phyloP scores from a whole-genome alignment of 306 rosid genomes.

The Lathyrus tuberosus region DNA sequence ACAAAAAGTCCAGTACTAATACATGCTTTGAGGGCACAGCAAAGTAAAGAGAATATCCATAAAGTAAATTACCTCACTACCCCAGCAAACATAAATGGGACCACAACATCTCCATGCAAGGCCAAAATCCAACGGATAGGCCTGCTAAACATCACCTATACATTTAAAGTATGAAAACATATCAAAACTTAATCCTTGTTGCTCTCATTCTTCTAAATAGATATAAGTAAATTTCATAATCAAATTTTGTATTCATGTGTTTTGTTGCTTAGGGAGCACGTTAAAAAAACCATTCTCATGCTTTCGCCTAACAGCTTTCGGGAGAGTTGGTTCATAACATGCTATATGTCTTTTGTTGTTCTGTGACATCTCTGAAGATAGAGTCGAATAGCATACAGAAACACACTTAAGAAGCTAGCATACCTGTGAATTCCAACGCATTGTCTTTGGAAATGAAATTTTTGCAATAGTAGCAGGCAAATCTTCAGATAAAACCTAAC shows the following conservation, averaged over 20 bases:
- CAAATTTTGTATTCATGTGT: not conserved
- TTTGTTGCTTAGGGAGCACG: conserved; percentile 17
- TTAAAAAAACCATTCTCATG: not conserved
- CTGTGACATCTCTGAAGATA: conserved; percentile 14
- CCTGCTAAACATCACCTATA: conserved; percentile 88
- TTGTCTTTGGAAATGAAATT: conserved; percentile 88
- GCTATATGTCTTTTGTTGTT: not conserved
- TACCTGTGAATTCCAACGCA: conserved; percentile 99
- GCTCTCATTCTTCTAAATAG: conserved; percentile 18
- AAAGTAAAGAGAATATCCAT: conserved; percentile 9
- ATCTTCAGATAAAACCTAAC: conserved; percentile 82
- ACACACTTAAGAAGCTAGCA: conserved; percentile 27
- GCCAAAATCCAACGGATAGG: conserved; percentile 98
- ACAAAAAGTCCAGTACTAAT: not conserved
- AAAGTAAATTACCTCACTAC: conserved; percentile 62
- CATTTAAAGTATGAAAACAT: conserved; percentile 32
- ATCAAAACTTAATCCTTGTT: conserved; percentile 26
- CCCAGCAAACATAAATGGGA: conserved; percentile 87
- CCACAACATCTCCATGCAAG: conserved; percentile 73
- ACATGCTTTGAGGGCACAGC: conserved; percentile 1
- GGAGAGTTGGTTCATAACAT: conserved; percentile 13
- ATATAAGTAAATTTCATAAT: conserved; percentile 3
- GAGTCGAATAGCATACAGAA: not conserved
- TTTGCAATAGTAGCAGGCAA: conserved; percentile 70
- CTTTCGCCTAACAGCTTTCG: conserved; percentile 8